Evolutionary conservation across 192 early-diverging fungal species (phyloP).

Genomic region (Jimgerdemannia lactiflua): DNA sequence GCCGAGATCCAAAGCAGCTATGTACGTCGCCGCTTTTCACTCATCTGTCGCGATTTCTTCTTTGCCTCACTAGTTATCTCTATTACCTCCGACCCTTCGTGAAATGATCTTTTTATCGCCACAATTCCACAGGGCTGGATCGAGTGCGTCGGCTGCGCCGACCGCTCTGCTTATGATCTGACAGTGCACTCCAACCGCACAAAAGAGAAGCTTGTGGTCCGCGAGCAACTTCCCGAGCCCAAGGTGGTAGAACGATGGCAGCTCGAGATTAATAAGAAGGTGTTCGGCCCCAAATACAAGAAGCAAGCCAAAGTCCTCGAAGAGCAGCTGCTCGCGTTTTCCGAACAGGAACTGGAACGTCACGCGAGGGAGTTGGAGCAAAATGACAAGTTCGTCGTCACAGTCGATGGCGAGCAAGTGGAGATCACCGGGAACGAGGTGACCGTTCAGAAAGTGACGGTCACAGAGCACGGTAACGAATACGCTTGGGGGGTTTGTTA

Average conservation of each 20-base stretch:
- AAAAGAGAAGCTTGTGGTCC: constrained; percentile 92
- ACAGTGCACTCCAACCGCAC: constrained; percentile 87
- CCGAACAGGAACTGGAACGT: constrained; percentile 54
- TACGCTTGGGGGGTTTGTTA: too few species aligned
- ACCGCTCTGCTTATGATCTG: constrained; percentile 97
- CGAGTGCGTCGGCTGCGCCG: constrained; percentile 99
- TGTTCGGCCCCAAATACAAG: constrained; percentile 93
- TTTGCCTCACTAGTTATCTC: neutral
- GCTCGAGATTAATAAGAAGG: constrained; percentile 91
- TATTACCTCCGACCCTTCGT: neutral
- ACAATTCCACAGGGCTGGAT: constrained; percentile 82
- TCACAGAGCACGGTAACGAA: constrained; percentile 42
- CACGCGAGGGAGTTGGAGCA: constrained; percentile 53
- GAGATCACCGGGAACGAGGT: constrained; percentile 51
- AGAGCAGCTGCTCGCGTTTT: constrained; percentile 60
- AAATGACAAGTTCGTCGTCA: constrained; percentile 43
- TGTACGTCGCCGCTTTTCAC: constrained; percentile 38
- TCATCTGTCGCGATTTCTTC: neutral
- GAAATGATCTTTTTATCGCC: neutral
- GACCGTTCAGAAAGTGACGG: constrained; percentile 25
- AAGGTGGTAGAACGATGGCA: constrained; percentile 68
- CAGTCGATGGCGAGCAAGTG: constrained; percentile 63
- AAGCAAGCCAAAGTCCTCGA: constrained; percentile 88
- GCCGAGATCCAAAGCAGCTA: constrained; percentile 94
- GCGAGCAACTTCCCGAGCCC: constrained; percentile 84